Evolutionary conservation across 352 stramenopile genomes (phyloP), one percentile per base, ranked within the genome.

Genomic region (Phytopythium aichiense): DNA sequence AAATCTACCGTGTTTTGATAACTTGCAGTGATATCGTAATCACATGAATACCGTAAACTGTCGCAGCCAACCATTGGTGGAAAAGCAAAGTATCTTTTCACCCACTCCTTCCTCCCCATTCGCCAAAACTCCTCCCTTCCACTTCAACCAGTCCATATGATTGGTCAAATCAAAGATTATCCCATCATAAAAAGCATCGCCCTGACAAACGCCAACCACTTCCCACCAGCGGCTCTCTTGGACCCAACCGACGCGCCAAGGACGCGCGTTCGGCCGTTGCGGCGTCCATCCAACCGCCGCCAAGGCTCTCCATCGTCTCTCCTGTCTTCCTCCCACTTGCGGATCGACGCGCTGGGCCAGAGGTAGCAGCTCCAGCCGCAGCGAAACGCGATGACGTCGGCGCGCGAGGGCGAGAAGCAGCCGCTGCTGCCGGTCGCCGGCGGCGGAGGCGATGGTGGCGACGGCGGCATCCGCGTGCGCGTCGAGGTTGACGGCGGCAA

Each of bases 351-450:
- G 31, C n/a, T 15, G 4, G 23, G 4, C 28, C 28, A n/a, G 22
- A 55, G 25, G 16, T 5, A 31, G 51, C 28, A 28, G 31, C 16
- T 2, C 11, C 22, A 53, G 45, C 2, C 2, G 20, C 18, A 23
- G 45, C 2, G 22, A 7, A 9, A 0, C 3, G 6, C 51, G 11
- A 48, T 35, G 31, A 60, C 42, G 55, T 40, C 55, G 38, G 55
- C 55, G 13, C 38, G 38, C 23, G 69, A 74, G 33, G 66, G 68
- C 60, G 66, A 66, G 50, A 77, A 67, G 58, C 66, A 67, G 40
- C 60, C 72, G 57, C 60, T 76, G 20, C 66, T 69, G 60, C 25
- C 35, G 18, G 55, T 49, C 35, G 38, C 37, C 15, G 28, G 25
- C 23, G 9, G 23, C 13, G 48, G 48, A 18, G 15, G 7, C 18